These are phyloP conservation scores for Fusarium musae DNA, from an alignment of 2,329 filamentous ascomycete genomes.

Conservation along the genomic window DNA sequence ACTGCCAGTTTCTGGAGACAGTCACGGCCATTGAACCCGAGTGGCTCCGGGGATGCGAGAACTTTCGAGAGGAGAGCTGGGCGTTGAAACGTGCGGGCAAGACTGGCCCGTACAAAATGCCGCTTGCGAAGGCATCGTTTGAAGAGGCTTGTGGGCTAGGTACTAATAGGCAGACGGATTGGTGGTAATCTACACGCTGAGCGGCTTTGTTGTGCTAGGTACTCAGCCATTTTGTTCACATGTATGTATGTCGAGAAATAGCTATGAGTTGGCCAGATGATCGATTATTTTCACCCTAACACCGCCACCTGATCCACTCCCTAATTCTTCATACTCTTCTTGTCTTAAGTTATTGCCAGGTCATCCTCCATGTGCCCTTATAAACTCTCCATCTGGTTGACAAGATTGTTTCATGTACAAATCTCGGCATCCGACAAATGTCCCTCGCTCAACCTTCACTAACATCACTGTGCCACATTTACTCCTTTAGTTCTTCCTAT, in stretches of 20 bases:
- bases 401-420: neutral
- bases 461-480: neutral
- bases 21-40: neutral
- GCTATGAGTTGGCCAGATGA: neutral
- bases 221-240: neutral
- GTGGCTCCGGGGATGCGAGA: neutral
- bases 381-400: neutral
- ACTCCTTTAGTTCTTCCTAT: too few species aligned
- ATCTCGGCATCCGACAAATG: neutral
- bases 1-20: neutral
- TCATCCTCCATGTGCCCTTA: neutral
- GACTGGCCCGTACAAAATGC: neutral
- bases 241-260: neutral
- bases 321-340: neutral
- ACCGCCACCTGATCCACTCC: neutral
- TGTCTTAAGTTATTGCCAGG: too few species aligned
- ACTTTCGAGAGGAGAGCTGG: neutral
- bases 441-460: neutral
- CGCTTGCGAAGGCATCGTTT: neutral
- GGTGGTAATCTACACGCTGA: neutral
- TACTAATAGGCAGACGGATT: too few species aligned
- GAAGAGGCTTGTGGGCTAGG: neutral
- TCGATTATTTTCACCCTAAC: neutral
- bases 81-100: neutral
- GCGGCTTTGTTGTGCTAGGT: neutral